phyloP scores from a whole-genome alignment of 2,329 filamentous ascomycete species.

The Exophiala spinifera region DNA sequence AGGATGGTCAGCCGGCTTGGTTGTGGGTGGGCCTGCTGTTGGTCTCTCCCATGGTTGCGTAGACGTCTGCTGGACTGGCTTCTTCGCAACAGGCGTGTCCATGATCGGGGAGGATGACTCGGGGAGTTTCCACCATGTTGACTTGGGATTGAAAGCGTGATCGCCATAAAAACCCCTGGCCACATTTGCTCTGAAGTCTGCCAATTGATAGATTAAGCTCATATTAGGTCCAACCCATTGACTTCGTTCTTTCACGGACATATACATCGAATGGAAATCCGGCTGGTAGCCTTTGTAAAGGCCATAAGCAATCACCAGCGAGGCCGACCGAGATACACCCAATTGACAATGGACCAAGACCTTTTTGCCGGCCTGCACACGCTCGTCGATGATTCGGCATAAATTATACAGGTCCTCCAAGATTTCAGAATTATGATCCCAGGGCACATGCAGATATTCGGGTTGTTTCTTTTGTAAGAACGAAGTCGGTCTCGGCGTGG shows the following conservation, averaged over 20 bases:
- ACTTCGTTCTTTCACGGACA: constrained; percentile 61
- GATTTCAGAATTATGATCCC: constrained; percentile 68
- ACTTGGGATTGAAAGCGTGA: constrained; percentile 14
- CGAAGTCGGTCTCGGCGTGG: constrained; percentile 22
- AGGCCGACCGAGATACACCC: constrained; percentile 64
- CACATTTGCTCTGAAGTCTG: constrained; percentile 55
- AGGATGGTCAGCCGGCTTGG: not conserved
- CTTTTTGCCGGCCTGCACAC: constrained; percentile 56
- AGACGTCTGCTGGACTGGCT: constrained; percentile 5
- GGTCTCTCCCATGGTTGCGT: constrained; percentile 1
- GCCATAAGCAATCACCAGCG: constrained; percentile 63
- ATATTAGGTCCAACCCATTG: constrained; percentile 68
- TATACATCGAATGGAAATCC: constrained; percentile 64
- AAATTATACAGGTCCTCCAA: constrained; percentile 59
- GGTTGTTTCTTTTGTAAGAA: constrained; percentile 36
- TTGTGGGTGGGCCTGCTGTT: not conserved
- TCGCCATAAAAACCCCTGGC: constrained; percentile 32
- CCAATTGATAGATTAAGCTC: constrained; percentile 66
- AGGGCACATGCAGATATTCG: constrained; percentile 63
- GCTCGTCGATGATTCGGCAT: constrained; percentile 60
- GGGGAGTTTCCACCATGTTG: constrained; percentile 24
- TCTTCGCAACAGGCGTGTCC: constrained; percentile 19
- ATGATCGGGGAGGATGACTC: constrained; percentile 4
- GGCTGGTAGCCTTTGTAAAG: constrained; percentile 61
- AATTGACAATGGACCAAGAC: constrained; percentile 64